Percentiles rank a stretch among this genome's conserved stretches.
These are phyloP conservation scores for Suillus occidentalis DNA, from an alignment of 768 basidiomycete genomes.

Conservation along the genomic window DNA sequence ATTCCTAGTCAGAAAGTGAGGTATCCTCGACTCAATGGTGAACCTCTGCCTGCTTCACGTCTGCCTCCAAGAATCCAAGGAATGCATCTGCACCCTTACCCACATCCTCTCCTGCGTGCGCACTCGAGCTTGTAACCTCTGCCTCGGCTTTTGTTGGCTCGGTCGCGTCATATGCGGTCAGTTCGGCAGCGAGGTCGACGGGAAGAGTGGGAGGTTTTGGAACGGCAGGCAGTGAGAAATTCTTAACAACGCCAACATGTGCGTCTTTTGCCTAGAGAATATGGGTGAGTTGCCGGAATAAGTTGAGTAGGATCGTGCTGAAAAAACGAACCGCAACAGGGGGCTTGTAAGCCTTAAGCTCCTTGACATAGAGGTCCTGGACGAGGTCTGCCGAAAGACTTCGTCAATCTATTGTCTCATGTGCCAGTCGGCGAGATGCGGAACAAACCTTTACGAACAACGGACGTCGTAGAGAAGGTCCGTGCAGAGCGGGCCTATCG, in stretches of 20 bases:
- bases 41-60: conserved; percentile 64
- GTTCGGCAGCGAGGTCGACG: conserved; percentile 82
- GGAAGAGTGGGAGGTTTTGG: conserved; percentile 80
- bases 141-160: conserved; percentile 63
- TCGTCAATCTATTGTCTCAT: conserved; percentile 6
- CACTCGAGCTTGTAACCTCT: conserved; percentile 33
- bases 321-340: conserved; percentile 58
- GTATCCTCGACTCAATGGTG: conserved; percentile 43
- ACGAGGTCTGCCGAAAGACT: conserved; percentile 65
- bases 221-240: conserved; percentile 69
- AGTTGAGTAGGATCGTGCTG: background rate
- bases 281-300: background rate
- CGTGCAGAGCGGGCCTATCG: conserved; percentile 55
- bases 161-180: conserved; percentile 79
- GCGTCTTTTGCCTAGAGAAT: conserved; percentile 77
- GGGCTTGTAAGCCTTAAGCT: conserved; percentile 89
- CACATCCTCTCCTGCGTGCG: conserved; percentile 22
- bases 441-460: conserved; percentile 60
- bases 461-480: conserved; percentile 59
- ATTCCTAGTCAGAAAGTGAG: background rate
- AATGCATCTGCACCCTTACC: conserved; percentile 66
- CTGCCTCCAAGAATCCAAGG: conserved; percentile 79
- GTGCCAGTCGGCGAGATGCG: conserved; percentile 25
- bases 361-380: conserved; percentile 88
- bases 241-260: conserved; percentile 84